Conservation (phyloP, 768 basidiomycete genomes). For the Kwoniella botswanensis region DNA sequence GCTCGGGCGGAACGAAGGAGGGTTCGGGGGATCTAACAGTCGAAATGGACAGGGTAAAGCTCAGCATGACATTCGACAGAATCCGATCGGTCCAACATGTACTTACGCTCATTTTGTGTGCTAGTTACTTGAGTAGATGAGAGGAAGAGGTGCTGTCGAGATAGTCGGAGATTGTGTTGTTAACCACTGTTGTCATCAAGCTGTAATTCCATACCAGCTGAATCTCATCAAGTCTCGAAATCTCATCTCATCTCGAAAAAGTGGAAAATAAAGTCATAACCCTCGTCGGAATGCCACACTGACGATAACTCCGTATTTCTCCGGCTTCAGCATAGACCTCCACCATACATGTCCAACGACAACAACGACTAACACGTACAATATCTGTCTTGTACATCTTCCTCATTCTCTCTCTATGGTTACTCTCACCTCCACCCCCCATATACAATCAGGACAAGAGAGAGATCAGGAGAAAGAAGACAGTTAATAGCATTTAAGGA, state of each 20-base stretch:
- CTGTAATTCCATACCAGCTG: not conserved
- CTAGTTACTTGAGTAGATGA: not conserved
- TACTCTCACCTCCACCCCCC: no score
- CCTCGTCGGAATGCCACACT: conserved; percentile 15
- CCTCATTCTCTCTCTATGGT: not conserved
- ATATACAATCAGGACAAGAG: not conserved
- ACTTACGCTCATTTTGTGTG: conserved; percentile 27
- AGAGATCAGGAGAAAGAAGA: not conserved
- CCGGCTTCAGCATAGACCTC: conserved; percentile 17
- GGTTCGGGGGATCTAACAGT: conserved; percentile 22
- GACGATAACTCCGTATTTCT: not conserved
- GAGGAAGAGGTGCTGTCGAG: no score
- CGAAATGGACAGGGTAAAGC: not conserved
- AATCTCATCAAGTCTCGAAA: conserved; percentile 16
- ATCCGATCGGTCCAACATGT: not conserved
- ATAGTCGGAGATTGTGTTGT: not conserved
- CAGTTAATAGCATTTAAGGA: not conserved
- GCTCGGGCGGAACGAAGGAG: conserved; percentile 26
- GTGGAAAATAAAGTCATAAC: not conserved
- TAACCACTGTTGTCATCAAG: not conserved
- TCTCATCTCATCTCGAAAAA: not conserved
- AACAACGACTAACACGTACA: conserved; percentile 5
- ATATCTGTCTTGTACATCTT: not conserved
- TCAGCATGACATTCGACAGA: not conserved
- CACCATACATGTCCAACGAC: conserved; percentile 21